Percentiles rank a stretch among this genome's conserved stretches.
phyloP scores from a whole-genome alignment of 139 green algal species.

The Volvox africanus region DNA sequence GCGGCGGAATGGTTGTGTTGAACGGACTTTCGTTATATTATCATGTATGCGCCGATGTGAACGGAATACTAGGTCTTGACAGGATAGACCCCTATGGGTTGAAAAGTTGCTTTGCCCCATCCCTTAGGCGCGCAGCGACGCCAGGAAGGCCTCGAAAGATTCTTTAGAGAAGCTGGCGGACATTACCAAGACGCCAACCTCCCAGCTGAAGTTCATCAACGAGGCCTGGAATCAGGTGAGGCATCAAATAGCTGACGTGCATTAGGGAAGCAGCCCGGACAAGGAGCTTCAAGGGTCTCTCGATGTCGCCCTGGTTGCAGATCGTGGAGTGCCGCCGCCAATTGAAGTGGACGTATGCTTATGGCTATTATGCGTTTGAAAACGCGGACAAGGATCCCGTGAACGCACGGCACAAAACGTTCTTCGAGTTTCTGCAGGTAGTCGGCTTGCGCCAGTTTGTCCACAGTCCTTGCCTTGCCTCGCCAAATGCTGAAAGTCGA shows the following conservation, averaged over 20 bases:
- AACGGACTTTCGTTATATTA: too few relatives aligned
- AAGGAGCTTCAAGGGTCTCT: too few relatives aligned
- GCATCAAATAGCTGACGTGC: too few relatives aligned
- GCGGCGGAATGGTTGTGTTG: too few relatives aligned
- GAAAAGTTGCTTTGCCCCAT: too few relatives aligned
- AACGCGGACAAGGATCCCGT: constrained; percentile 55
- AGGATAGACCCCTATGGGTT: too few relatives aligned
- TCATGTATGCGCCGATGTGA: too few relatives aligned
- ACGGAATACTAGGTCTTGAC: too few relatives aligned
- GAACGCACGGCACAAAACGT: constrained; percentile 68
- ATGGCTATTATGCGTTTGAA: constrained; percentile 93
- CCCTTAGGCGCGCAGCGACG: constrained; percentile 53
- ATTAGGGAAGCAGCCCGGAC: too few relatives aligned
- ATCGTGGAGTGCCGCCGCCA: constrained; percentile 93
- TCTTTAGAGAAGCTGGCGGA: constrained; percentile 84
- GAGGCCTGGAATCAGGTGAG: constrained; percentile 87
- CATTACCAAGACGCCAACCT: constrained; percentile 84
- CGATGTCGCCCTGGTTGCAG: constrained; percentile 22
- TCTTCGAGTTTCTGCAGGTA: constrained; percentile 96
- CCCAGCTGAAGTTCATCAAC: constrained; percentile 92
- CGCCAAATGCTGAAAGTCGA: too few relatives aligned
- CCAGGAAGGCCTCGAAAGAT: constrained; percentile 64
- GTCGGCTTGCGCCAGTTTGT: neutral
- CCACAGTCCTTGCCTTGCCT: too few relatives aligned
- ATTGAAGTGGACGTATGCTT: constrained; percentile 99